Evolutionary conservation across 441 rosid genomes (phyloP).

Genomic region (Aquilaria agallochum): DNA sequence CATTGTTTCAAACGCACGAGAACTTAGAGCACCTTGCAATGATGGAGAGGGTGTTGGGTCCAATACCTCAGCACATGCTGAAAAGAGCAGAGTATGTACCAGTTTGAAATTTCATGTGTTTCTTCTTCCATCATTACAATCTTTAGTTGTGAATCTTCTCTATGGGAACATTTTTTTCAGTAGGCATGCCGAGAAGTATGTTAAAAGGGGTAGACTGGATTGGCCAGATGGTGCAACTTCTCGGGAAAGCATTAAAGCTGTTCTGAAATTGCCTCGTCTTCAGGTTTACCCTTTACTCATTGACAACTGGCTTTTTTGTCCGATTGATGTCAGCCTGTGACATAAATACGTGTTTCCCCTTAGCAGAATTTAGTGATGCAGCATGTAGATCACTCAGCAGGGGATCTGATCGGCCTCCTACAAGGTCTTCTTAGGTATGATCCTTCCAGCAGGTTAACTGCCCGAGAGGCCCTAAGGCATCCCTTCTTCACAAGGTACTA

Average conservation of each 20-base stretch:
- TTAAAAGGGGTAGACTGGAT: constrained; percentile 53
- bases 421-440: constrained; percentile 59
- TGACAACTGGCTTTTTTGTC: background rate
- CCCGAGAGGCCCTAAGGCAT: constrained; percentile 59
- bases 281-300: constrained; percentile 33
- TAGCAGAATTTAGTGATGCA: constrained; percentile 66
- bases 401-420: constrained; percentile 49
- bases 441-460: constrained; percentile 41
- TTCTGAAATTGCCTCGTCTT: constrained; percentile 52
- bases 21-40: constrained; percentile 73
- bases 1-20: constrained; percentile 69
- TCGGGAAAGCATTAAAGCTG: constrained; percentile 58
- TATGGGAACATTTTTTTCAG: constrained; percentile 23
- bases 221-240: constrained; percentile 73
- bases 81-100: constrained; percentile 49
- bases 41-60: constrained; percentile 82
- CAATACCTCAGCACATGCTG: constrained; percentile 54
- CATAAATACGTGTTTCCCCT: background rate
- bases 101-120: background rate
- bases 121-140: background rate
- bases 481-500: constrained; percentile 45
- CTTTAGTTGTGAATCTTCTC: background rate
- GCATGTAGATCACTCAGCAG: constrained; percentile 69
- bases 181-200: constrained; percentile 57
- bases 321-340: background rate